Evolutionary conservation across 2,329 filamentous ascomycete species (phyloP).

Genomic region (Sphaerulina musiva): DNA sequence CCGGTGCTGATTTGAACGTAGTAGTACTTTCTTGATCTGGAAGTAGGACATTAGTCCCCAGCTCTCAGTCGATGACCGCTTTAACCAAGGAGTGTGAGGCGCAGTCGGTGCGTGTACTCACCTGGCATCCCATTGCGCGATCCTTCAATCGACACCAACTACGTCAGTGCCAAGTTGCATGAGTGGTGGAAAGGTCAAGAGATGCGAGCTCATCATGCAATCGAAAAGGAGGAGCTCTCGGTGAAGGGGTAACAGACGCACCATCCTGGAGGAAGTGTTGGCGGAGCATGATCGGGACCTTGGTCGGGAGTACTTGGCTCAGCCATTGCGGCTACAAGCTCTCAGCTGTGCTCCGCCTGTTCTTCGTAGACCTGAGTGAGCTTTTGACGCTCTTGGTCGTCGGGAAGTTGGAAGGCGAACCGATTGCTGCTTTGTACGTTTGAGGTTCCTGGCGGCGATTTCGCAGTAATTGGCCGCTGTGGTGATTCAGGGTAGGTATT

Average conservation of each 20-base stretch:
- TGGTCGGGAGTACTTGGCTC: constrained; percentile 34
- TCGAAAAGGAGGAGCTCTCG: constrained; percentile 5
- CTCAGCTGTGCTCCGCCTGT: constrained; percentile 6
- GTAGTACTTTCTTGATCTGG: constrained; percentile 39
- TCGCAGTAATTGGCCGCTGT: background rate
- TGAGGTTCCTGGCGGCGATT: too few species aligned
- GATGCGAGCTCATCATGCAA: background rate
- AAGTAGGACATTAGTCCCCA: background rate
- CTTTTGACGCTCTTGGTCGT: background rate
- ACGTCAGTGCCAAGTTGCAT: constrained; percentile 32
- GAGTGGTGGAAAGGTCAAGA: background rate
- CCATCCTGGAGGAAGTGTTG: constrained; percentile 37
- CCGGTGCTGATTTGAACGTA: constrained; percentile 39
- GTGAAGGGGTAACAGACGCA: constrained; percentile 25
- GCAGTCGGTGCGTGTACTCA: constrained; percentile 21
- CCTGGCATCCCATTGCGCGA: constrained; percentile 39
- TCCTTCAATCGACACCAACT: constrained; percentile 30
- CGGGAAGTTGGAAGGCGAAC: background rate
- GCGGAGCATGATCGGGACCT: constrained; percentile 35
- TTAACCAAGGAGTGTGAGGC: background rate
- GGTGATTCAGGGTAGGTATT: background rate
- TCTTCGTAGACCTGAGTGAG: background rate
- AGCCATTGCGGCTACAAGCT: constrained; percentile 22
- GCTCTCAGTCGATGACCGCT: constrained; percentile 5
- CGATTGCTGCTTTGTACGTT: background rate